Percentiles rank a stretch among this genome's conserved stretches.
phyloP scores from a whole-genome alignment of 306 rosid species.

The Pyrus communis region DNA sequence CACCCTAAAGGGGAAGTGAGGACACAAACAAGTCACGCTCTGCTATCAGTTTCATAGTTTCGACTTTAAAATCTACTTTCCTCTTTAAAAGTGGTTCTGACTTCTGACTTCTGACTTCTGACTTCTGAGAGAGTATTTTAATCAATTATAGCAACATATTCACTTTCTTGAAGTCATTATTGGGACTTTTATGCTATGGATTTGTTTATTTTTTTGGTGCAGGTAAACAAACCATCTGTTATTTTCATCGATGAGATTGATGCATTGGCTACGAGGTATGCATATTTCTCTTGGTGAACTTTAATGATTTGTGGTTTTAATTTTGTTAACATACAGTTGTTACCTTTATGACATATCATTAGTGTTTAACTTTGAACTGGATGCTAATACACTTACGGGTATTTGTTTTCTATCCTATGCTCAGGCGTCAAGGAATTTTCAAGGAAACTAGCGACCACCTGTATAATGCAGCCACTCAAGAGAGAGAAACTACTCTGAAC shows the following conservation, averaged over 20 bases:
- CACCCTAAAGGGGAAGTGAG: neutral
- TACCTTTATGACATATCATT: neutral
- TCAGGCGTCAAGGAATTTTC: constrained; percentile 96
- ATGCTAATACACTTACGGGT: neutral
- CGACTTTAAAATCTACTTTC: neutral
- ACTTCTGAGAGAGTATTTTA: neutral
- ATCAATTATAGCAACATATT: neutral
- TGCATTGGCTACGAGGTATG: constrained; percentile 92
- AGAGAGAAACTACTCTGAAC: constrained; percentile 97
- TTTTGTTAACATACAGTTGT: neutral
- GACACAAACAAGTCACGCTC: neutral
- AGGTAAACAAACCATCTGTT: constrained; percentile 97
- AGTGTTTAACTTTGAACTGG: neutral
- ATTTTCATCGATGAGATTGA: constrained; percentile 96
- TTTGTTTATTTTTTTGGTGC: constrained; percentile 34
- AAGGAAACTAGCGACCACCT: constrained; percentile 68
- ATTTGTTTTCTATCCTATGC: constrained; percentile 22
- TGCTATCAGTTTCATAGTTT: neutral
- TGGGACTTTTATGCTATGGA: neutral
- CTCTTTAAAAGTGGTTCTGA: neutral
- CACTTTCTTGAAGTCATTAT: neutral
- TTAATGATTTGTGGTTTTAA: neutral
- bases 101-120: neutral
- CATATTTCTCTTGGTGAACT: constrained; percentile 5
- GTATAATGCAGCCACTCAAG: constrained; percentile 95